A percentile compares a stretch with the other conserved stretches of the same genome.
These are phyloP conservation scores for Penicillium sp. DNA, from an alignment of 2,329 filamentous ascomycete genomes.

Conservation along the genomic window DNA sequence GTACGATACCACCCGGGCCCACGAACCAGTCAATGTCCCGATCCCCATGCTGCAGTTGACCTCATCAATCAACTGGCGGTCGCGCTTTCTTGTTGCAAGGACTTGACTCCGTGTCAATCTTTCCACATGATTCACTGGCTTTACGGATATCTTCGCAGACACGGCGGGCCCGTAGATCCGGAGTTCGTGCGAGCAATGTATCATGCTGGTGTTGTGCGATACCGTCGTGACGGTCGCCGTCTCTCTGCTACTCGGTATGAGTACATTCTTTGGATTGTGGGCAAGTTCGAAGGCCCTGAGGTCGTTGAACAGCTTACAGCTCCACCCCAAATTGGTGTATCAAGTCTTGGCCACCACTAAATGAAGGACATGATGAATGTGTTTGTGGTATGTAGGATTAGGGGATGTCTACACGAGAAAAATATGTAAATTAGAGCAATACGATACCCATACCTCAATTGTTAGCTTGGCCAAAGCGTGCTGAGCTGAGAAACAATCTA, in stretches of 20 bases:
- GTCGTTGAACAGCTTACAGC: conserved; percentile 35
- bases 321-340: conserved; percentile 19
- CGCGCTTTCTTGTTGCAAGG: conserved; percentile 41
- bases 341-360: background rate
- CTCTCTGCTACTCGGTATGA: conserved; percentile 38
- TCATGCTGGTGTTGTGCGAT: conserved; percentile 49
- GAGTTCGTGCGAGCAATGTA: conserved; percentile 51
- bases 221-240: conserved; percentile 36
- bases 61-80: conserved; percentile 49
- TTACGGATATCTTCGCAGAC: conserved; percentile 46
- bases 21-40: conserved; percentile 26
- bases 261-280: conserved; percentile 48
- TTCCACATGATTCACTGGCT: conserved; percentile 50
- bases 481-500: background rate
- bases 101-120: conserved; percentile 41
- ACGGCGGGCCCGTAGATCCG: conserved; percentile 44
- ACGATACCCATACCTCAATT: conserved; percentile 13
- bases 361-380: background rate
- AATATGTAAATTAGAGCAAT: conserved; percentile 12
- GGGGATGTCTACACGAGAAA: background rate
- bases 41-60: conserved; percentile 40
- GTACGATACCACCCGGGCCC: conserved; percentile 27
- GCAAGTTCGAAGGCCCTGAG: conserved; percentile 44
- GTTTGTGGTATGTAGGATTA: background rate
- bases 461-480: background rate